Percentiles rank a stretch among this genome's conserved stretches.
Conservation (phyloP, 148 eudicot genomes). For the Talinum fruticosum region DNA sequence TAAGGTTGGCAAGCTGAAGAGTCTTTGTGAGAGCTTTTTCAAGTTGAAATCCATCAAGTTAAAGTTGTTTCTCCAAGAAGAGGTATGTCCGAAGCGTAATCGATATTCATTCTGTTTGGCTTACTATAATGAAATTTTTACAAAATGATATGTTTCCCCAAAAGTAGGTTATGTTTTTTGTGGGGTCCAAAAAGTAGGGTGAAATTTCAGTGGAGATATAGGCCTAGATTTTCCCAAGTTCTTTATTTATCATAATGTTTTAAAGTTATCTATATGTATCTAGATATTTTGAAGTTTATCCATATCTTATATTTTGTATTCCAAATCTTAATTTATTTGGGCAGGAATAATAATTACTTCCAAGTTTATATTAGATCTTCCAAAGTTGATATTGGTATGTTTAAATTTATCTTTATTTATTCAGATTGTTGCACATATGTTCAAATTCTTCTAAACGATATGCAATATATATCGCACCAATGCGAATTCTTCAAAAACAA, state of each 20-base stretch:
- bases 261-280: too few species aligned
- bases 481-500: too few species aligned
- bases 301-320: neutral
- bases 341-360: too few species aligned
- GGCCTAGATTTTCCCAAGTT: too few species aligned
- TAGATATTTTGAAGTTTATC: neutral
- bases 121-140: neutral
- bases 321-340: neutral
- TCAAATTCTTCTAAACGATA: neutral
- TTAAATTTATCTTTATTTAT: too few species aligned
- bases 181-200: too few species aligned
- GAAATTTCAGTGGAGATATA: too few species aligned
- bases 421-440: neutral
- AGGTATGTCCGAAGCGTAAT: conserved; percentile 42
- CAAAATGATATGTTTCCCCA: neutral
- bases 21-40: conserved; percentile 85
- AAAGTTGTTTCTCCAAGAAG: conserved; percentile 71
- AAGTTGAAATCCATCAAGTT: conserved; percentile 74
- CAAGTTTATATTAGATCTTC: neutral
- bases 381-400: neutral
- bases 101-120: neutral
- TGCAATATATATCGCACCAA: too few species aligned
- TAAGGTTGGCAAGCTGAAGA: conserved; percentile 96
- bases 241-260: too few species aligned
- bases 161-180: neutral